These are phyloP conservation scores for Scedosporium boydii DNA, from an alignment of 2,329 filamentous ascomycete genomes.

Conservation along the genomic window DNA sequence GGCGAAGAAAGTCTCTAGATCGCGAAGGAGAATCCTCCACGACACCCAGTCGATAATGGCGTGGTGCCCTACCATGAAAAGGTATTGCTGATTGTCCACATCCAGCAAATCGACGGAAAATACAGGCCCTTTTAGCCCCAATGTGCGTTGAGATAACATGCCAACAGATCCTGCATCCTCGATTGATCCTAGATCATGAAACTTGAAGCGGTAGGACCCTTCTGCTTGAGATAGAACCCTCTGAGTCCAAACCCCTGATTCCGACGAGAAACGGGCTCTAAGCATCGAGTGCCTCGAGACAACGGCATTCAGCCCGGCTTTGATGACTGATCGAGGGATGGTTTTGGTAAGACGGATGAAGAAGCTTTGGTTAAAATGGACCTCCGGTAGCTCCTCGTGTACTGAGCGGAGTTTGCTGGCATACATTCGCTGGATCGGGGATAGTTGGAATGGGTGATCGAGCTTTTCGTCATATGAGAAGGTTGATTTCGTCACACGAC, in stretches of 20 bases:
- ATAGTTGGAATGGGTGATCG: slow-evolving; percentile 26
- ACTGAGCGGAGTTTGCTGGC: slow-evolving; percentile 21
- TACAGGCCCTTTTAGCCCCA: slow-evolving; percentile 13
- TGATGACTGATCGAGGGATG: slow-evolving; percentile 4
- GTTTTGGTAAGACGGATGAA: slow-evolving; percentile 22
- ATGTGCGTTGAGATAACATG: slow-evolving; percentile 13
- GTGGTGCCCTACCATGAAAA: slow-evolving; percentile 25
- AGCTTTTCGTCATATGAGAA: slow-evolving; percentile 7
- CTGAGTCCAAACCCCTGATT: slow-evolving; percentile 12
- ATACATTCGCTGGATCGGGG: slow-evolving; percentile 34
- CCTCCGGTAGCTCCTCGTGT: slow-evolving; percentile 14
- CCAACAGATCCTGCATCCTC: slow-evolving; percentile 17
- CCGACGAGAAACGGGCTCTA: slow-evolving; percentile 20
- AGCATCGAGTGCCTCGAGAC: slow-evolving; percentile 25
- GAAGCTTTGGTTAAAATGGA: slow-evolving; percentile 36
- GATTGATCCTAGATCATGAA: slow-evolving; percentile 11
- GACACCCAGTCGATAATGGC: slow-evolving; percentile 34
- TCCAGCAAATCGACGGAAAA: slow-evolving; percentile 10
- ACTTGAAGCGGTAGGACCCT: slow-evolving; percentile 13
- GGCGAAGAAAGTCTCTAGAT: slow-evolving; percentile 29
- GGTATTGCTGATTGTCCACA: slow-evolving; percentile 11
- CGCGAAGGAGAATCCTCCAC: slow-evolving; percentile 33
- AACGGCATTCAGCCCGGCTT: slow-evolving; percentile 14
- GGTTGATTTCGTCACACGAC: not conserved
- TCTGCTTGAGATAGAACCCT: slow-evolving; percentile 13